A percentile compares a stretch with the other conserved stretches of the same genome.
Evolutionary conservation across 2,329 filamentous ascomycete genomes (phyloP).

Genomic region (Botrytis pseudocinerea): DNA sequence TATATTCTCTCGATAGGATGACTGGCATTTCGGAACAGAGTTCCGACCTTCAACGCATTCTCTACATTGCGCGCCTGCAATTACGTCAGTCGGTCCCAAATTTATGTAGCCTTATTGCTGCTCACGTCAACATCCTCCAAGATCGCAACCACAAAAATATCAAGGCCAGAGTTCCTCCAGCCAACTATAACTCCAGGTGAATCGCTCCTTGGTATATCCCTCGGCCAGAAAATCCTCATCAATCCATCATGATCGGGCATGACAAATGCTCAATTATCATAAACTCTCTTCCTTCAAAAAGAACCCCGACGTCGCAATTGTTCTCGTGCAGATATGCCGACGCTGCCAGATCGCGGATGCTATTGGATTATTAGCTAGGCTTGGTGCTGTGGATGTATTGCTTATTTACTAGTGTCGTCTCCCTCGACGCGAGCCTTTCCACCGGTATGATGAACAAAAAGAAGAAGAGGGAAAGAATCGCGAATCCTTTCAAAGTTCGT

Average conservation of each 20-base stretch:
- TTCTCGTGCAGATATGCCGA: conserved; percentile 90
- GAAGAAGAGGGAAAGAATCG: conserved; percentile 80
- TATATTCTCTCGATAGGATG: conserved; percentile 80
- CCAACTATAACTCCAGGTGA: conserved; percentile 85
- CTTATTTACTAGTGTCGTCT: conserved; percentile 71
- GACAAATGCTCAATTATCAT: conserved; percentile 43
- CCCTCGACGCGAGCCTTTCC: conserved; percentile 75
- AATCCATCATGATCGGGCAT: conserved; percentile 80
- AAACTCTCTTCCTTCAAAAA: conserved; percentile 60
- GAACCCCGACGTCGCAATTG: conserved; percentile 92
- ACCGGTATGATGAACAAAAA: conserved; percentile 81
- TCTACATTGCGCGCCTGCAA: conserved; percentile 67
- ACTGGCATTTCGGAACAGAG: conserved; percentile 77
- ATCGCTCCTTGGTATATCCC: conserved; percentile 72
- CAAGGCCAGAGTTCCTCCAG: conserved; percentile 89
- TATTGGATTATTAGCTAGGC: conserved; percentile 44
- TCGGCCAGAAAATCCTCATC: conserved; percentile 98
- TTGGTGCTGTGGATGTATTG: conserved; percentile 29
- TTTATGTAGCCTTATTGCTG: conserved; percentile 26
- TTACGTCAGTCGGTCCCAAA: conserved; percentile 34
- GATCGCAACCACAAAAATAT: conserved; percentile 87
- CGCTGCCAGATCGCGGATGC: conserved; percentile 78
- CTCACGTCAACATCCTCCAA: conserved; percentile 87
- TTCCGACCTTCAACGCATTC: conserved; percentile 79
- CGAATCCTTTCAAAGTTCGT: conserved; percentile 82